These are phyloP conservation scores for Carex arenaria DNA, from an alignment of 202 grass and related monocot species.

Conservation along the genomic window DNA sequence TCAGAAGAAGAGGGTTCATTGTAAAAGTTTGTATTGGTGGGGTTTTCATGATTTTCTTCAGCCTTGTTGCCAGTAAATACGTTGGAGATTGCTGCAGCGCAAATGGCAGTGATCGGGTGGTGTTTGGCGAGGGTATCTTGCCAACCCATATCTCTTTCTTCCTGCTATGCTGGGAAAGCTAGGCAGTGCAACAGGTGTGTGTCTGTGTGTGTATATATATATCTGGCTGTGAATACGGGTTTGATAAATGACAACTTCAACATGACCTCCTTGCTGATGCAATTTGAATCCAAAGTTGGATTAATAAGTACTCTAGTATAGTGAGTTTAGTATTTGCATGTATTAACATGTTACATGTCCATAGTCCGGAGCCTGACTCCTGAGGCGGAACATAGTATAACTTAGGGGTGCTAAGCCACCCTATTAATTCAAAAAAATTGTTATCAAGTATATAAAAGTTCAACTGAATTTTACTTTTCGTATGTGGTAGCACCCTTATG, in stretches of 20 bases:
- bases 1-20: not conserved
- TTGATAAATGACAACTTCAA: not conserved
- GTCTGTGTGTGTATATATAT: no score
- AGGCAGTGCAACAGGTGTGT: not conserved
- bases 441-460: no score
- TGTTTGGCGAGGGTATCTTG: constrained; percentile 5
- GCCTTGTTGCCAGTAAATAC: not conserved
- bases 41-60: not conserved
- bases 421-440: no score
- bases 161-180: not conserved
- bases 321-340: not conserved
- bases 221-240: not conserved
- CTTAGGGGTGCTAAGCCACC: no score
- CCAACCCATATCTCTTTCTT: constrained; percentile 23
- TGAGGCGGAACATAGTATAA: no score
- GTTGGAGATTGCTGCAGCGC: not conserved
- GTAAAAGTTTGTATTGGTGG: not conserved
- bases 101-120: not conserved
- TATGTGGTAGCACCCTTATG: no score
- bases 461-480: no score
- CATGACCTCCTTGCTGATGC: not conserved
- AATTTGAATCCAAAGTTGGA: not conserved
- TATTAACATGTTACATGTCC: not conserved
- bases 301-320: not conserved
- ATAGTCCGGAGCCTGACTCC: not conserved